Percentiles rank a stretch among this genome's conserved stretches.
Evolutionary conservation across 2,329 filamentous ascomycete genomes (phyloP).

Genomic region (Claviceps arundinis): DNA sequence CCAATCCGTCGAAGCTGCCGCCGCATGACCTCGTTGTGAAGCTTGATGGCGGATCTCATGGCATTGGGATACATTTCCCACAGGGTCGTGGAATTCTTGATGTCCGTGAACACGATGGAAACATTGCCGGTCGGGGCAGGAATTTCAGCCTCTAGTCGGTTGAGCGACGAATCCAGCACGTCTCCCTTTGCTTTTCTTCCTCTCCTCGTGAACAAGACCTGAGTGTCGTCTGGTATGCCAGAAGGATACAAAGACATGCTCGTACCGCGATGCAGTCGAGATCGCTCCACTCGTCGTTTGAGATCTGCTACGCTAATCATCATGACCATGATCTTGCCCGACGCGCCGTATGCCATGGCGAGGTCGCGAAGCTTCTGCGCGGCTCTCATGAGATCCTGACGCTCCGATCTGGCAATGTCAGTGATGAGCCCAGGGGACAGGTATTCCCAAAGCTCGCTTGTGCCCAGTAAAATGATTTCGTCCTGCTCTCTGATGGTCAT

Average conservation of each 20-base stretch:
- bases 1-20: constrained; percentile 85
- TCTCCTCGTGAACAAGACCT: constrained; percentile 51
- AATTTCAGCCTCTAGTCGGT: constrained; percentile 78
- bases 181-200: constrained; percentile 49
- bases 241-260: constrained; percentile 78
- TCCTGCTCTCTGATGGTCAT: constrained; percentile 74
- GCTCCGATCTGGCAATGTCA: constrained; percentile 77
- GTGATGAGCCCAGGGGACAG: constrained; percentile 80
- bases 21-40: constrained; percentile 95
- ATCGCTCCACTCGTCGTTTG: constrained; percentile 67
- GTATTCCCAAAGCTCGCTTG: constrained; percentile 90
- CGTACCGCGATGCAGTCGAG: constrained; percentile 58
- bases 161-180: constrained; percentile 74
- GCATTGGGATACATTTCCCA: constrained; percentile 94
- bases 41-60: constrained; percentile 92
- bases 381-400: constrained; percentile 83
- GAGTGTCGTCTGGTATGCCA: constrained; percentile 54
- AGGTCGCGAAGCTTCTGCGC: constrained; percentile 89
- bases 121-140: constrained; percentile 83
- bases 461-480: constrained; percentile 86
- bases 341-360: constrained; percentile 89
- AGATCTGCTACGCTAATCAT: constrained; percentile 87
- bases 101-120: constrained; percentile 93
- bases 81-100: constrained; percentile 91
- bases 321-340: constrained; percentile 97